Evolutionary conservation across 2,329 filamentous ascomycete genomes (phyloP), one percentile per base, ranked within the genome.

Genomic region (Ramichloridium luteum): DNA sequence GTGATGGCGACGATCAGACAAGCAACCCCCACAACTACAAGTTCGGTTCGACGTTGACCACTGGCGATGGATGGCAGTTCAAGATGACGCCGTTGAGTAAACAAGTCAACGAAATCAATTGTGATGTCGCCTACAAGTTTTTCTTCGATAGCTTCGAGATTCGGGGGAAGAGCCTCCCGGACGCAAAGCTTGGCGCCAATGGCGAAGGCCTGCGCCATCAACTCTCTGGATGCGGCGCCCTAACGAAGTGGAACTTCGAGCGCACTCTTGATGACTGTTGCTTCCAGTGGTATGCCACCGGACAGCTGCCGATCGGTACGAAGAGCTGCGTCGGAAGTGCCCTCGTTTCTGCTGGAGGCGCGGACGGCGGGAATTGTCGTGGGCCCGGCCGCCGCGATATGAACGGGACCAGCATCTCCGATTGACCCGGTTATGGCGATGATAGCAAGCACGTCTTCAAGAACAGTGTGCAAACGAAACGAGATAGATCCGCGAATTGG

Each of bases 1-100:
- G 34, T 20, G 34, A 37, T 11, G 34, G 34, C n/a, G 22, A 16
- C 13, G 31, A 37, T 13, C 6, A 10, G 13, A 14, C 30, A 14
- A 32, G 33, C 25, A 37, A 37, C 14, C 34, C 34, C 4, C 30
- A 33, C 26, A 30, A 37, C 20, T 34, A 34, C 30, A 37, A 37
- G 14, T 37, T 33, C 31, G 34, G 34, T 13, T 14, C 30, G 5
- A 32, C 26, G 8, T 22, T 33, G 9, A 25, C 17, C 13, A 33
- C 34, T 5, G 30, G 16, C 9, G 30, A 37, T 22, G 34, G 34
- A 3, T 37, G 31, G 34, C 16, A 30, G 31, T 37, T 29, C 30
- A 30, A 28, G 13, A 29, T 37, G 34, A 25, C 18, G 6, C 34
- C 34, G 13, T 16, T 33, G 6, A 33, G 31, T 22, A 11, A 33